Evolutionary conservation across 2,329 filamentous ascomycete species (phyloP), one percentile per base, ranked within the genome.

Genomic region (Aspergillus sp.): DNA sequence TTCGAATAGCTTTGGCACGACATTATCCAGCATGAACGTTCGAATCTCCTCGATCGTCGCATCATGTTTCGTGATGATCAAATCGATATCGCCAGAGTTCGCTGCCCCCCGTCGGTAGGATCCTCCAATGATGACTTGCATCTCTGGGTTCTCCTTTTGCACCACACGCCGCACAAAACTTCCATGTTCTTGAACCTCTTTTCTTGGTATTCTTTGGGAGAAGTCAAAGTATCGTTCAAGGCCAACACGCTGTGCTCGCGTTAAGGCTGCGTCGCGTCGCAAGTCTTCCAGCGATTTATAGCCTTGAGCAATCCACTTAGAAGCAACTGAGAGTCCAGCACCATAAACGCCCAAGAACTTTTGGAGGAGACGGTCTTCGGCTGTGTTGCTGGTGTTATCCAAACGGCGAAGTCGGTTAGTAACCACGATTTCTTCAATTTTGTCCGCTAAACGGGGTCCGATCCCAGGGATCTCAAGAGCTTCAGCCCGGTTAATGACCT

Each of bases 351-450:
- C 83, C 23, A 91, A 79, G 68, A 97, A 97, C 0, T 84, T 72
- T 57, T 87, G 84, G 1, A 96, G 75, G 0, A 85, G 75, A 15
- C 80, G 75, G 62, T 91, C 86, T n/a, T 81, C 79, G 0, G 88
- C 84, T 47, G 96, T 89, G 3, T 80, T 74, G 55, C 84, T 82
- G 0, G 89, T 85, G 65, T 87, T 85, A 35, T 96, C 89, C 0
- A 97, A 81, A 39, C 88, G 83, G 43, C 83, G 83, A 1, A 97
- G 82, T 24, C 81, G 80, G 66, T 91, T 84, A 0, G 91, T 96
- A 40, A 81, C 80, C 2, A 86, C 90, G 44, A 97, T 96, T 70
- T 97, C 93, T 66, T 95, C 90, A 62, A 98, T 95, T 72, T 96
- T 96, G 24, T 84, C 80, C 0, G 92, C 92, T 1, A 97, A 77